Evolutionary conservation across 176 grass and related monocot species (phyloP), one percentile per base, ranked within the genome.

Genomic region (Cymbopogon citratus): DNA sequence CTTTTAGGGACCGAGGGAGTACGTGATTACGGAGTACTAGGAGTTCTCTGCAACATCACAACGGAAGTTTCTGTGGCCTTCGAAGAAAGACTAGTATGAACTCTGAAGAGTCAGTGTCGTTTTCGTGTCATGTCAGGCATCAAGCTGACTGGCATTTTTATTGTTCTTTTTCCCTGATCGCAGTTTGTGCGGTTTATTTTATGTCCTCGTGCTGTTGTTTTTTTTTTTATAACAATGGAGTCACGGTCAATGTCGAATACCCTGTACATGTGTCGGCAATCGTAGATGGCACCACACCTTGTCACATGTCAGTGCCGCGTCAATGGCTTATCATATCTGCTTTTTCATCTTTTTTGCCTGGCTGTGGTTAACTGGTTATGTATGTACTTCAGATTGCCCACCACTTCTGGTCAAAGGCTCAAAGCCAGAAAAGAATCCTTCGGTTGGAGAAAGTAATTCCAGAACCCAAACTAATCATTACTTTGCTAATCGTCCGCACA

Each of bases 321-420:
- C 73, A 83, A 74, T 68, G 62, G 59, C 44, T n/a, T 56, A 56
- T 56, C n/a, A n/a, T n/a, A n/a, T n/a, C n/a, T n/a, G n/a, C 29
- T 70, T 68, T 46, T 81, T 33, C 31, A 33, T 33, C 31, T 33
- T 33, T 33, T 33, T 33, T 33, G 1, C 31, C 31, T 33, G 31
- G 31, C 1, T 33, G 31, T 3, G 31, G 31, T 33, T 33, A 33
- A 33, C 31, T 33, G 31, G 31, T 33, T 33, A 33, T 33, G 31
- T 33, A 33, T 3, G 1, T 3, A 33, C 1, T 33, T 33, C 31
- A 33, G 31, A 33, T 33, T 33, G 31, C 2, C 31, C 31, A 3
- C 31, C 31, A 33, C 85, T 62, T 5, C 44, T 1, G 6, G 69
- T 38, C 41, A 35, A 39, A 28, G 35, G 4, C 4, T 40, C 3